Conservation (phyloP, 345 rosid species). For the Ceriops decandra region DNA sequence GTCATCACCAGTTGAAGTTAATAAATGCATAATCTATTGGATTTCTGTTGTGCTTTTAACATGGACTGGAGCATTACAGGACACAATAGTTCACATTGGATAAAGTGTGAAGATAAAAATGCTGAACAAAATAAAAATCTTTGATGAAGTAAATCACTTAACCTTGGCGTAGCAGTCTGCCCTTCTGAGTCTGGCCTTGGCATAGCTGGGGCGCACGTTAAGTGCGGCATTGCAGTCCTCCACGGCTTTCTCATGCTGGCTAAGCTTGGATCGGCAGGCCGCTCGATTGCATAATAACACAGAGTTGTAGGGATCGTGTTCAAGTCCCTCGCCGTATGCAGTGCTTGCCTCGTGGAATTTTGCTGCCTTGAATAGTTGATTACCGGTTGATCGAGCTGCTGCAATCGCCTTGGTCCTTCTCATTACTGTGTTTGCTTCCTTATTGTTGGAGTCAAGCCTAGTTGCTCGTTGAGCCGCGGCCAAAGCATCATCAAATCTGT, state of each 20-base stretch:
- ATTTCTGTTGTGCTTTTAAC: conserved; percentile 31
- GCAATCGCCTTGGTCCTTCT: conserved; percentile 52
- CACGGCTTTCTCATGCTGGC: conserved; percentile 54
- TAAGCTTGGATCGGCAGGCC: conserved; percentile 62
- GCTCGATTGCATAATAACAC: conserved; percentile 85
- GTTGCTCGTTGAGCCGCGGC: conserved; percentile 63
- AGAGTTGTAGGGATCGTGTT: conserved; percentile 66
- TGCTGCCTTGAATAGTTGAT: conserved; percentile 58
- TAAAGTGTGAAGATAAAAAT: too few species aligned
- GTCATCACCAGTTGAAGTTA: too few species aligned
- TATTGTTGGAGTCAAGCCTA: conserved; percentile 62
- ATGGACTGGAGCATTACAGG: conserved; percentile 22
- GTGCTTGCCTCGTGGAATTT: conserved; percentile 48
- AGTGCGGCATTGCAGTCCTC: conserved; percentile 81
- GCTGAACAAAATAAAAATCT: background rate
- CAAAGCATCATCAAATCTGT: conserved; percentile 63
- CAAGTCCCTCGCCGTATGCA: conserved; percentile 74
- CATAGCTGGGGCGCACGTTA: conserved; percentile 51
- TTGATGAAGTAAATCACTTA: conserved; percentile 23
- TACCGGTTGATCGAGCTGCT: conserved; percentile 62
- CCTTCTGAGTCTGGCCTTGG: conserved; percentile 82
- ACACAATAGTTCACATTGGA: too few species aligned
- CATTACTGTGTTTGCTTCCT: conserved; percentile 49
- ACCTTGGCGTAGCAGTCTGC: conserved; percentile 73
- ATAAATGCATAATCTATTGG: too few species aligned